These are phyloP conservation scores for Nemania serpens DNA, from an alignment of 2,329 filamentous ascomycete species.

Conservation along the genomic window DNA sequence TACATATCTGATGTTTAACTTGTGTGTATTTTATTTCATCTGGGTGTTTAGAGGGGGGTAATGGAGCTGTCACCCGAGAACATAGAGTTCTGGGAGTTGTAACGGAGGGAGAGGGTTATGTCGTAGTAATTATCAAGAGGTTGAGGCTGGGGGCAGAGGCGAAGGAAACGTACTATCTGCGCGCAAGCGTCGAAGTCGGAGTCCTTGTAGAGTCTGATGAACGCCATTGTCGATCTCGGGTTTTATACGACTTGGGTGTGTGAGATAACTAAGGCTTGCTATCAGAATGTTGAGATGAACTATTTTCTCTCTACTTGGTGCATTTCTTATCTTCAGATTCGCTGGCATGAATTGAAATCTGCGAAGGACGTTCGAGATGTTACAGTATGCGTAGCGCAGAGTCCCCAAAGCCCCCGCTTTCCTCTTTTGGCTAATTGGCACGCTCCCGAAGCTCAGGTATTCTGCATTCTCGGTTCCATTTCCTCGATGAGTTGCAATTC, in stretches of 20 bases:
- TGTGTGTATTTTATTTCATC: not conserved
- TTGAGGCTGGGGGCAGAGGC: conserved; percentile 3
- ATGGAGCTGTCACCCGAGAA: not conserved
- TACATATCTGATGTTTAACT: not conserved
- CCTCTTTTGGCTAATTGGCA: conserved; percentile 21
- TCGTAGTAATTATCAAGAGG: not conserved
- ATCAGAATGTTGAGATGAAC: too few relatives aligned
- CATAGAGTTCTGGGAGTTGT: not conserved
- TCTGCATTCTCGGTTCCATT: too few relatives aligned
- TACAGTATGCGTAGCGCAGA: too few relatives aligned
- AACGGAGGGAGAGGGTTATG: too few relatives aligned
- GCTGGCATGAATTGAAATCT: not conserved
- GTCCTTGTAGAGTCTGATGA: conserved; percentile 48
- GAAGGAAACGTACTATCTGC: conserved; percentile 44
- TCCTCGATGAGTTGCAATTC: too few relatives aligned
- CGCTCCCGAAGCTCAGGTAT: too few relatives aligned
- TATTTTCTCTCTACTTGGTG: too few relatives aligned
- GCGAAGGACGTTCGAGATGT: not conserved
- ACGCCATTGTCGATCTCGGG: conserved; percentile 45
- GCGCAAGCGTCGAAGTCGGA: conserved; percentile 48
- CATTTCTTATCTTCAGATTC: not conserved
- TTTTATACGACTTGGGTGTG: not conserved
- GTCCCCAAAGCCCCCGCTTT: conserved; percentile 22
- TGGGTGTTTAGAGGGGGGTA: not conserved
- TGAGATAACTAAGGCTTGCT: too few relatives aligned